Conservation (phyloP, 257 asterid genomes). For the Solanum appendiculatum region DNA sequence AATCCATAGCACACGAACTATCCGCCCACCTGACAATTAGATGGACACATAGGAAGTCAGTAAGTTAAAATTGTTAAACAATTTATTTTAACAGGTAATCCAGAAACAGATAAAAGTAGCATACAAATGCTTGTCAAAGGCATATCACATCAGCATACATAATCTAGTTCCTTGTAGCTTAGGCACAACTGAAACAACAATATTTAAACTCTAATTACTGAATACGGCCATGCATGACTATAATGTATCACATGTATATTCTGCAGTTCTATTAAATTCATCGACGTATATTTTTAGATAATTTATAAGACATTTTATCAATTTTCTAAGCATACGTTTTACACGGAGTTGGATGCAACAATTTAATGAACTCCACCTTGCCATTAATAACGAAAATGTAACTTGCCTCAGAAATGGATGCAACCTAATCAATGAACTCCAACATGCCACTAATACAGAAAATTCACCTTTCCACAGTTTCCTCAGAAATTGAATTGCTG, state of each 20-base stretch:
- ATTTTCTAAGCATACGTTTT: not conserved
- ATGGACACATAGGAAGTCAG: not conserved
- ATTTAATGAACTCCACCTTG: not conserved
- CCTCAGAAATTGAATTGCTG: constrained; percentile 39
- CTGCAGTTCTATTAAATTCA: not conserved
- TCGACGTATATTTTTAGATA: not conserved
- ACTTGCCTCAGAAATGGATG: not conserved
- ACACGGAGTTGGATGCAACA: not conserved
- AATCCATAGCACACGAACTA: constrained; percentile 64
- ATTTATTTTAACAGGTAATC: not conserved
- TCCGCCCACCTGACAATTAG: constrained; percentile 59
- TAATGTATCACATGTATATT: not conserved
- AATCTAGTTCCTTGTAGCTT: not conserved
- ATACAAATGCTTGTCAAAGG: not conserved
- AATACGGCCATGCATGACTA: not conserved
- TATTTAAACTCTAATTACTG: not conserved
- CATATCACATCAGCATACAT: not conserved
- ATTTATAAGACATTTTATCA: not conserved
- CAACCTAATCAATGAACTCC: not conserved
- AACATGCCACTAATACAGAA: not conserved
- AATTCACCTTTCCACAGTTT: constrained; percentile 33
- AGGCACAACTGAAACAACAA: not conserved
- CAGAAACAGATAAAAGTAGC: not conserved
- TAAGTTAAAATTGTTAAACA: not conserved
- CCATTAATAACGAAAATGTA: not conserved